Conservation (phyloP, 306 rosid species). For the Cicer judaicum region DNA sequence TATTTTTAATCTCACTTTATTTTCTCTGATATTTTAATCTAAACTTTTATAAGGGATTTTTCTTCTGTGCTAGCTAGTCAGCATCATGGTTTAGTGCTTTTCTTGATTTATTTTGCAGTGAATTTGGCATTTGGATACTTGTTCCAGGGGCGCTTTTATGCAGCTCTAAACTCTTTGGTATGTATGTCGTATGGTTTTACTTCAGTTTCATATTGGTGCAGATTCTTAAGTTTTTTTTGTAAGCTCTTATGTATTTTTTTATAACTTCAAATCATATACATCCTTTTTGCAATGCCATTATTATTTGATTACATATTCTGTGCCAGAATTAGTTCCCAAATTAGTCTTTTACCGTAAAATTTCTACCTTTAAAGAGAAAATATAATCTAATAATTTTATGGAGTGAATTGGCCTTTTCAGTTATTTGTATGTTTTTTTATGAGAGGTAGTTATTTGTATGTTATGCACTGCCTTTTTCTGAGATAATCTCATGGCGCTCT, state of each 20-base stretch:
- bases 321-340: slow-evolving; percentile 7
- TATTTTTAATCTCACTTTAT: slow-evolving; percentile 8
- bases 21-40: neutral
- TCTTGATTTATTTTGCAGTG: slow-evolving; percentile 61
- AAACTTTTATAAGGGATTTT: slow-evolving; percentile 13
- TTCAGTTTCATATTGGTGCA: slow-evolving; percentile 29
- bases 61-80: slow-evolving; percentile 2
- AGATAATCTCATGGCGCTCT: slow-evolving; percentile 37
- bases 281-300: slow-evolving; percentile 26
- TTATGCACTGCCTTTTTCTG: slow-evolving; percentile 12
- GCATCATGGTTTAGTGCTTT: slow-evolving; percentile 15
- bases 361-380: slow-evolving; percentile 6
- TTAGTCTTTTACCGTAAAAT: slow-evolving; percentile 13
- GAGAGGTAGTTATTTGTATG: neutral
- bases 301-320: slow-evolving; percentile 21
- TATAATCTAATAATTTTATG: neutral
- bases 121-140: slow-evolving; percentile 88
- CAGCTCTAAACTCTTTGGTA: slow-evolving; percentile 83
- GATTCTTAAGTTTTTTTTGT: neutral
- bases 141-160: slow-evolving; percentile 72
- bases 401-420: neutral
- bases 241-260: neutral
- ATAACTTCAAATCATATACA: neutral
- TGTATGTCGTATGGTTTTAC: slow-evolving; percentile 38
- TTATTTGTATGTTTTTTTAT: neutral